These are phyloP conservation scores for Fragosphaeria purpurea DNA, from an alignment of 2,329 filamentous ascomycete species.

Conservation along the genomic window DNA sequence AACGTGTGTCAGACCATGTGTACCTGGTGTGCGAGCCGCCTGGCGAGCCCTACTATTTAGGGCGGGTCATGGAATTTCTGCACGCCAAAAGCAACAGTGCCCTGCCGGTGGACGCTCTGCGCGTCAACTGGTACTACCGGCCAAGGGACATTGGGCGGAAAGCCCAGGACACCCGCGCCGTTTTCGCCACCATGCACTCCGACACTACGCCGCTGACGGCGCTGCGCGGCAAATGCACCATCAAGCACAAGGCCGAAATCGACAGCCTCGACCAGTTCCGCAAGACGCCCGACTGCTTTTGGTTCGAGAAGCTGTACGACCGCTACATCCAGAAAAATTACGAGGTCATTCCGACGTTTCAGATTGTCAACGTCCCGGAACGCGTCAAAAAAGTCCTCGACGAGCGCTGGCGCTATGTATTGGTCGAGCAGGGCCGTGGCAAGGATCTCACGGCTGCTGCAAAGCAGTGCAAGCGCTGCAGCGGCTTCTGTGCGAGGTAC, in stretches of 20 bases:
- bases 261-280: constrained; percentile 73
- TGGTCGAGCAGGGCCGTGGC: constrained; percentile 85
- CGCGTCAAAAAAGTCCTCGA: constrained; percentile 93
- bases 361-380: constrained; percentile 92
- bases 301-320: constrained; percentile 96
- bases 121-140: constrained; percentile 97
- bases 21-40: constrained; percentile 97
- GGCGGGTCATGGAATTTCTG: constrained; percentile 96
- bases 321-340: constrained; percentile 97
- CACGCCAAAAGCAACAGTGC: constrained; percentile 65
- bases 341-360: constrained; percentile 83
- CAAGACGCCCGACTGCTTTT: constrained; percentile 78
- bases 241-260: constrained; percentile 82
- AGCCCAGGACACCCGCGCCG: constrained; percentile 77
- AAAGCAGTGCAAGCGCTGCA: constrained; percentile 91
- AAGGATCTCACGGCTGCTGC: constrained; percentile 94
- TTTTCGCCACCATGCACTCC: constrained; percentile 98
- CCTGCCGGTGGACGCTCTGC: constrained; percentile 71
- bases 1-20: constrained; percentile 52
- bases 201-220: constrained; percentile 89
- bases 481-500: constrained; percentile 82
- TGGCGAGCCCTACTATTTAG: constrained; percentile 94
- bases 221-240: constrained; percentile 84
- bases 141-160: constrained; percentile 92
- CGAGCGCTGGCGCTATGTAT: constrained; percentile 91